A percentile compares a stretch with the other conserved stretches of the same genome.
These are phyloP conservation scores for Pseudozyma sp. DNA, from an alignment of 1,284 basidiomycete genomes.

Conservation along the genomic window DNA sequence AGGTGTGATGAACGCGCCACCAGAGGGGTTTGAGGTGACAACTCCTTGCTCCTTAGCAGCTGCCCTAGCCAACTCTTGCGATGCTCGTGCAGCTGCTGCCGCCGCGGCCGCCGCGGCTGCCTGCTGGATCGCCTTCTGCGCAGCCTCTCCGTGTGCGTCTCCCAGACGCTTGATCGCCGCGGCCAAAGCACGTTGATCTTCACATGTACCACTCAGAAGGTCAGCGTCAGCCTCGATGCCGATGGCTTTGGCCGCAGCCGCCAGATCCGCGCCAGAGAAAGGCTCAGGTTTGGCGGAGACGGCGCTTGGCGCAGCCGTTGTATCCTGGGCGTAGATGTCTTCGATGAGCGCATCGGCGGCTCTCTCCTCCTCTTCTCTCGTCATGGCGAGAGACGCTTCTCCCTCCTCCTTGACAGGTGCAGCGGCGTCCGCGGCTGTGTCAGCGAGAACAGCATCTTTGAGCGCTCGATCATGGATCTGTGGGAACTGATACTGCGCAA, in stretches of 20 bases:
- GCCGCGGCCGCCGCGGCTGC: conserved; percentile 37
- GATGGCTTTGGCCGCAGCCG: conserved; percentile 53
- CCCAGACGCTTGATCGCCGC: conserved; percentile 53
- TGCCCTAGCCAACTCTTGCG: conserved; percentile 41
- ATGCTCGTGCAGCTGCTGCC: conserved; percentile 36
- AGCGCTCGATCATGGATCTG: conserved; percentile 34
- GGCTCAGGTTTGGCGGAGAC: conserved; percentile 12
- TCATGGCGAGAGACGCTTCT: conserved; percentile 11
- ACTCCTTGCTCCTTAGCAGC: conserved; percentile 25
- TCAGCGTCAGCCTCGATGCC: conserved; percentile 51
- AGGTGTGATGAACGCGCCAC: background rate
- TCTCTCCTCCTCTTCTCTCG: conserved; percentile 43
- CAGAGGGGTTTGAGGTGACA: background rate
- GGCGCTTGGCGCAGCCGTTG: background rate
- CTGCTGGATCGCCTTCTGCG: conserved; percentile 48
- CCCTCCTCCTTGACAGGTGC: background rate
- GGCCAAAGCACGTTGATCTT: conserved; percentile 51
- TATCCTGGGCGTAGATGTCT: conserved; percentile 18
- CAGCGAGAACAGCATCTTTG: conserved; percentile 11
- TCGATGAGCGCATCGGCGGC: conserved; percentile 39
- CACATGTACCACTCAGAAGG: conserved; percentile 44
- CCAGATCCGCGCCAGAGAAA: conserved; percentile 42
- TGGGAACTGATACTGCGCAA: conserved; percentile 47
- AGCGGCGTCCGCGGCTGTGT: background rate
- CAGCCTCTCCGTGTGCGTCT: conserved; percentile 36